Percentiles rank a stretch among this genome's conserved stretches.
These are phyloP conservation scores for Apiosordaria backusii DNA, from an alignment of 495 filamentous ascomycete species.

Conservation along the genomic window DNA sequence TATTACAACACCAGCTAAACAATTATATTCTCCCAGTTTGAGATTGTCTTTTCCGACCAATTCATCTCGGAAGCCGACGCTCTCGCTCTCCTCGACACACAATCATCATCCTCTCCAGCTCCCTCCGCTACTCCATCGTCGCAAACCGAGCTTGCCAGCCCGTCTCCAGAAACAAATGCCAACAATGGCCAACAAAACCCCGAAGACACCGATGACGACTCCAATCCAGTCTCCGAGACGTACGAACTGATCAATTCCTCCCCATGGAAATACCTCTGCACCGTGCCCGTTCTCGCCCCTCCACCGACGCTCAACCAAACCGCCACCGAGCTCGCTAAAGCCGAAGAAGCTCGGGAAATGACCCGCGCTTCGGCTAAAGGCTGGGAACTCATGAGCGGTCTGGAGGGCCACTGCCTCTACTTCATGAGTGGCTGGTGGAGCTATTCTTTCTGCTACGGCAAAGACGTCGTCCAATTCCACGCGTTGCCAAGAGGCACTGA, in stretches of 20 bases:
- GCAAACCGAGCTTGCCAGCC: constrained; percentile 36
- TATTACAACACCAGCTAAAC: background rate
- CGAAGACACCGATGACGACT: constrained; percentile 10
- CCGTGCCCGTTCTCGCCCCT: constrained; percentile 67
- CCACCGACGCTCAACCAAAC: constrained; percentile 54
- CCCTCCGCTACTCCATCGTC: constrained; percentile 29
- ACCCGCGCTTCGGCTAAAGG: constrained; percentile 78
- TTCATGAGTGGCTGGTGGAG: constrained; percentile 95
- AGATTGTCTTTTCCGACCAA: constrained; percentile 72
- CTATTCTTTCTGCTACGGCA: constrained; percentile 91
- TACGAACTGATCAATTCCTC: constrained; percentile 73
- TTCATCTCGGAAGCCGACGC: constrained; percentile 72
- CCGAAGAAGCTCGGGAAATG: constrained; percentile 80
- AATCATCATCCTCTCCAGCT: constrained; percentile 23
- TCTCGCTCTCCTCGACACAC: constrained; percentile 49
- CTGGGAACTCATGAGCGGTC: constrained; percentile 82
- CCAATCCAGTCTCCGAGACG: constrained; percentile 39
- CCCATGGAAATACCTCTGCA: constrained; percentile 73
- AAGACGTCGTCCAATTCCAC: constrained; percentile 88
- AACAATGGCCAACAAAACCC: constrained; percentile 22
- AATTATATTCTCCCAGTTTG: constrained; percentile 54
- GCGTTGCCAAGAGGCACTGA: constrained; percentile 61
- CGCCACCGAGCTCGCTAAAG: constrained; percentile 58
- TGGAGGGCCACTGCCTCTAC: constrained; percentile 86
- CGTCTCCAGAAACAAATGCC: constrained; percentile 29